phyloP scores from a whole-genome alignment of 1,284 basidiomycete species.

The Coniophora puteana region DNA sequence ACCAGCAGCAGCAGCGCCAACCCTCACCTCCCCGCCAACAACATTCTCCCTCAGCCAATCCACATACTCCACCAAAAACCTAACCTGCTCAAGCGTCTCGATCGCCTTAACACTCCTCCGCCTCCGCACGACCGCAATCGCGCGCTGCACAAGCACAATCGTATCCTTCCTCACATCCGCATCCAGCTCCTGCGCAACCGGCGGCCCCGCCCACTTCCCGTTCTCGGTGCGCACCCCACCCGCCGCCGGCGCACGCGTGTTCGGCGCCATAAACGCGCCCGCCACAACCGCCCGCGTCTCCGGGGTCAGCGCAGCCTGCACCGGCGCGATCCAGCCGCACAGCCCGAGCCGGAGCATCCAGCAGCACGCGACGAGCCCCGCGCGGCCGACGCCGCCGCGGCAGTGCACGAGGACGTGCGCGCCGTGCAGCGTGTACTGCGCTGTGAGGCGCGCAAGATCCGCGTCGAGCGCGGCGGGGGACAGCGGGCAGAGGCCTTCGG shows the following conservation, averaged over 20 bases:
- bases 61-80: conserved; percentile 80
- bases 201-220: conserved; percentile 14
- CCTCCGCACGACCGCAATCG: conserved; percentile 70
- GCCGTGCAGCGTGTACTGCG: conserved; percentile 75
- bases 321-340: conserved; percentile 57
- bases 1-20: no score
- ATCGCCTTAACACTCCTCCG: conserved; percentile 83
- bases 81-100: conserved; percentile 90
- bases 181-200: conserved; percentile 14
- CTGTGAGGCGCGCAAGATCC: conserved; percentile 69
- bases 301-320: background rate
- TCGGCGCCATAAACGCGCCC: background rate
- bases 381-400: conserved; percentile 92
- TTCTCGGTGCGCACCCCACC: conserved; percentile 2
- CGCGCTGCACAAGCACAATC: conserved; percentile 67
- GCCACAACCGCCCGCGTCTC: background rate
- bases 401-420: conserved; percentile 85
- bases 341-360: conserved; percentile 94
- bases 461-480: conserved; percentile 63
- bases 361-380: conserved; percentile 88
- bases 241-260: conserved; percentile 12
- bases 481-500: conserved; percentile 86
- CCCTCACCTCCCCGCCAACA: background rate
- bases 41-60: conserved; percentile 47
- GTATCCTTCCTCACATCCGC: conserved; percentile 38